phyloP scores from a whole-genome alignment of 2,329 filamentous ascomycete genomes.

The Colletotrichum sansevieriae region DNA sequence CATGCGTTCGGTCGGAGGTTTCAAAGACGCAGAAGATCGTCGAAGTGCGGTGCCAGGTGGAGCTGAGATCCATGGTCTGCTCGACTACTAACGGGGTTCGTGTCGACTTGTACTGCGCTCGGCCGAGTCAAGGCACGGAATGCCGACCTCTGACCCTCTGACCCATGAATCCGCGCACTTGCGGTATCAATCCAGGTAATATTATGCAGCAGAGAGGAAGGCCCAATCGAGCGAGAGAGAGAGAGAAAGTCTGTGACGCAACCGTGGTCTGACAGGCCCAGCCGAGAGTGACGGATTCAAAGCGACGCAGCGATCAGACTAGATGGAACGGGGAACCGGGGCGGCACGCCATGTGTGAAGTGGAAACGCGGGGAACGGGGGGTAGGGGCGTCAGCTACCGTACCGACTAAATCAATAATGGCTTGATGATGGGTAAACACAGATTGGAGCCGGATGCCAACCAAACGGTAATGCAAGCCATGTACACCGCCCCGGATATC shows the following conservation, averaged over 20 bases:
- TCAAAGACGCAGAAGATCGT: background rate
- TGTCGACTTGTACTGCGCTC: background rate
- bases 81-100: background rate
- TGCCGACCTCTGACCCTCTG: background rate
- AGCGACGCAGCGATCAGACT: slow-evolving; percentile 1
- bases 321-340: slow-evolving; percentile 24
- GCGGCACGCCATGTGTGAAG: slow-evolving; percentile 26
- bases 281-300: background rate
- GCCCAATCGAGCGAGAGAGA: background rate
- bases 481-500: slow-evolving; percentile 12
- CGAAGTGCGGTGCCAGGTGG: too few species aligned
- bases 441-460: slow-evolving; percentile 4
- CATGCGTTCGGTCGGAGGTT: background rate
- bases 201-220: background rate
- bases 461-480: slow-evolving; percentile 8
- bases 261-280: slow-evolving; percentile 12
- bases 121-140: background rate
- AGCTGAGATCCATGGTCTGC: background rate
- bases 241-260: slow-evolving; percentile 14
- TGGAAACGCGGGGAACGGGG: slow-evolving; percentile 38
- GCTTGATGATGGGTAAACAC: slow-evolving; percentile 14
- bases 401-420: slow-evolving; percentile 9
- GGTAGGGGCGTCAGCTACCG: slow-evolving; percentile 20
- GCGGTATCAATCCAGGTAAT: too few species aligned
- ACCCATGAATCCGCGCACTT: background rate